Evolutionary conservation across 352 stramenopile genomes (phyloP), one percentile per base, ranked within the genome.

Genomic region (Pythium periplocum): DNA sequence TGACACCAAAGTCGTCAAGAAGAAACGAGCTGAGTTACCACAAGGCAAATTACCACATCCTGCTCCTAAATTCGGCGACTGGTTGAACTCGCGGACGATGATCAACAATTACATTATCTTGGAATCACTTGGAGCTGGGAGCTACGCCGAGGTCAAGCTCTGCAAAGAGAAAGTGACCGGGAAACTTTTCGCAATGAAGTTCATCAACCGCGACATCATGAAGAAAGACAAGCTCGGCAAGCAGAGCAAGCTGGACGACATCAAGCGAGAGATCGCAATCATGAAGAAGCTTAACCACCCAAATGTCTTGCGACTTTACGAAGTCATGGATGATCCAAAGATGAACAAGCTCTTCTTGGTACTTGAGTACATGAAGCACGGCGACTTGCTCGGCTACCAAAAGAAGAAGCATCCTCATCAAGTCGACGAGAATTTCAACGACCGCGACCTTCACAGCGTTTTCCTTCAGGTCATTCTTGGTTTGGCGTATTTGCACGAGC

Each of bases 251-350:
- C 64, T 90, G 9, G 78, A 90, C 46, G 79, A 90, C 51, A 92
- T 90, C 65, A 90, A 98, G 71, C 79, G 85, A 42, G 95, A 98
- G 64, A 98, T 98, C 66, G 95, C 92, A 3, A 93, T 98, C 44
- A 98, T 98, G 95, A 98, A 98, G 69, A 97, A 98, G 54, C 68
- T 99, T 7, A 83, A 87, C 33, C 96, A 99, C 69, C 94, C 94
- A 3, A 98, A 98, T 53, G 74, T 98, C 0, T 65, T 98, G 6
- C 68, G 78, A 12, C 62, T 99, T 17, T 95, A 95, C 59, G 94
- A 99, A 70, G 95, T 98, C 10, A 98, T 98, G 75, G 95, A 98
- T 64, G 94, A 95, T 48, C 83, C 90, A 4, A 92, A 93, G 42
- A 90, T 92, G 54, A 94, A 98, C 69, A 93, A 94, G 41, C 69